Base-by-base conservation (phyloP, 306 rosid genomes). In the Betula pendula region DNA sequence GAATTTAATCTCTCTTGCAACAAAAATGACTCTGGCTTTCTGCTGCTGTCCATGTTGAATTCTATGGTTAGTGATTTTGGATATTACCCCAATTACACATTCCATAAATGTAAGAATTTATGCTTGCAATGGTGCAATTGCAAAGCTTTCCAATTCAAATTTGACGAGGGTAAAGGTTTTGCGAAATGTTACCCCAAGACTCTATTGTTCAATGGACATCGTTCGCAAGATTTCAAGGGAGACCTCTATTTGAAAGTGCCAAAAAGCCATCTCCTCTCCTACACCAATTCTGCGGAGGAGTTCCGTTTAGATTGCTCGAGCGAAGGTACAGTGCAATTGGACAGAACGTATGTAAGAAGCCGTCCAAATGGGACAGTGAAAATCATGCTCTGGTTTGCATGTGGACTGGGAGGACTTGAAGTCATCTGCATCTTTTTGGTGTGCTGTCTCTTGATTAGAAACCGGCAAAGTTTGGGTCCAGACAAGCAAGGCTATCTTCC, bases 371-470 rank as follows among this genome's bases (percentile, higher is more conserved):
- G 56, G 20, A 63, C 67, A 3, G 49, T 80, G 14, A 87, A 65
- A 24, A 73, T 75, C 71, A 8, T 89, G 74, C 15, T 89, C 3
- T 79, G 81, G 86, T 72, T 87, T 68, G 90, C 73, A 2, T 65
- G 63, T 7, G 93, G 86, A 24, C 5, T 90, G 20, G 93, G 96
- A 13, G 87, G 69, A 27, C 13, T 90, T 33, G 89, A 88, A 49
- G 42, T 80, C 67, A 27, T 80, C 6, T 85, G 87, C 68, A 24
- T 85, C 35, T 20, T 88, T 38, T 1, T 85, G 6, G 77, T 88
- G 43, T 80, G 82, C 79, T 72, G 45, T 27, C 78, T 80, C 1
- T 22, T 84, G 20, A 27, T 52, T 8, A 81, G 81, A 52, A 73
- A 25, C 24, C 38, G 31, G 27, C 22, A 42, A 20, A n/a, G 43